These are phyloP conservation scores for Crepidotus variabilis DNA, from an alignment of 768 basidiomycete species.

Conservation along the genomic window DNA sequence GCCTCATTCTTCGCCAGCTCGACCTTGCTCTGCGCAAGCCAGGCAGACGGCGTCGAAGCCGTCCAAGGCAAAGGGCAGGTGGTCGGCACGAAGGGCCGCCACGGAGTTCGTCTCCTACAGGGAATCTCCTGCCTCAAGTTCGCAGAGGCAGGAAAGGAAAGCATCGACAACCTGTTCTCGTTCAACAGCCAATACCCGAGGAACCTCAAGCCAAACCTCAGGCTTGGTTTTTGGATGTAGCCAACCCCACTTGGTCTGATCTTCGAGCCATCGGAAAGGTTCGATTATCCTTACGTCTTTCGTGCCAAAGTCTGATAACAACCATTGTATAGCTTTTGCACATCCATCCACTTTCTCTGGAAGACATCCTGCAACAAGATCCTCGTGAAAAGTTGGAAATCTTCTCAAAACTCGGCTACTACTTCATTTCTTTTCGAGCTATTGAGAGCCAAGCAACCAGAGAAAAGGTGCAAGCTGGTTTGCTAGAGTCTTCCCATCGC, in stretches of 20 bases:
- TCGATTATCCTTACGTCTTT: conserved; percentile 12
- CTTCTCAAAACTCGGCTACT: conserved; percentile 86
- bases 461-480: conserved; percentile 32
- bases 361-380: conserved; percentile 90
- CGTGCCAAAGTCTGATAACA: background rate
- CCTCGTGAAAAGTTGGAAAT: conserved; percentile 89
- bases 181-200: conserved; percentile 12
- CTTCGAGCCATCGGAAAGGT: conserved; percentile 84
- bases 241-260: conserved; percentile 85
- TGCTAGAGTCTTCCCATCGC: conserved; percentile 20
- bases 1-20: conserved; percentile 45
- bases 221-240: conserved; percentile 90
- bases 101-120: conserved; percentile 3
- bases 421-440: conserved; percentile 85
- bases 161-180: conserved; percentile 19
- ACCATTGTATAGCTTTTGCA: conserved; percentile 58
- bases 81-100: conserved; percentile 31
- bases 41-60: conserved; percentile 16
- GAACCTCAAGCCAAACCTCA: conserved; percentile 30
- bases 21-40: conserved; percentile 42
- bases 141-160: conserved; percentile 45
- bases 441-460: conserved; percentile 55
- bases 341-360: conserved; percentile 88
- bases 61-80: conserved; percentile 8
- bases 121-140: conserved; percentile 5